Base-by-base conservation (phyloP, 2,329 filamentous ascomycete species). In the Exophiala bonariae region DNA sequence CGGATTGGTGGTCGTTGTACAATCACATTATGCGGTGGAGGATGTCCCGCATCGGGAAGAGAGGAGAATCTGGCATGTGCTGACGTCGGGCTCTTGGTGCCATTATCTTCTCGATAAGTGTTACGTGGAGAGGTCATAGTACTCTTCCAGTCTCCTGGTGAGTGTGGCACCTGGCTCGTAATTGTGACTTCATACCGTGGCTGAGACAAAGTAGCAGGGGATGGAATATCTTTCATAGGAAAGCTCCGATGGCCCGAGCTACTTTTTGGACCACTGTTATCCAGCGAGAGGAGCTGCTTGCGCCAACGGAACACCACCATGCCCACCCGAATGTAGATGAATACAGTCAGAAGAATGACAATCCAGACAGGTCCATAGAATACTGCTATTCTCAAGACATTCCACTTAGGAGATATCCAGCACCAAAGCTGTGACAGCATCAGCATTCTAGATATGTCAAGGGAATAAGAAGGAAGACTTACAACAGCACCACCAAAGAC, bases 401-500 rank as follows among this genome's bases (percentile, higher is more conserved):
- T 84, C 79, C 84, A 90, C 3, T 79, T 67, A 2, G 70, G 61
- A 2, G 76, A 71, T 14, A 93, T 75, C 88, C 88, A 93, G 63
- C 89, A 95, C 89, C 88, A 95, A 17, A 93, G 67, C 74, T 78
- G 20, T 11, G 36, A 13, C 10, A 44, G 2, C 30, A 37, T 49
- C 20, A 47, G 43, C 32, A 30, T 32, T 35, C 6, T 42, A 17
- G 18, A 31, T 33, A 20, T 30, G 10, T 19, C 3, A n/a, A 9
- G 20, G 22, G 4, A 13, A 20, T 17, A 11, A 11, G 28, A 26
- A 8, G 6, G 9, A 9, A 38, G 22, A 59, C 70, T 60, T 66
- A 78, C 76, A 1, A 79, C 81, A 20, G 88, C 88, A 57, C 86
- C 77, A 1, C 87, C 88, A 62, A 91, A 90, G 42, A 92, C 77